Percentiles rank a stretch among this genome's conserved stretches.
These are phyloP conservation scores for Trichoderma brevicompactum DNA, from an alignment of 2,329 filamentous ascomycete genomes.

Conservation along the genomic window DNA sequence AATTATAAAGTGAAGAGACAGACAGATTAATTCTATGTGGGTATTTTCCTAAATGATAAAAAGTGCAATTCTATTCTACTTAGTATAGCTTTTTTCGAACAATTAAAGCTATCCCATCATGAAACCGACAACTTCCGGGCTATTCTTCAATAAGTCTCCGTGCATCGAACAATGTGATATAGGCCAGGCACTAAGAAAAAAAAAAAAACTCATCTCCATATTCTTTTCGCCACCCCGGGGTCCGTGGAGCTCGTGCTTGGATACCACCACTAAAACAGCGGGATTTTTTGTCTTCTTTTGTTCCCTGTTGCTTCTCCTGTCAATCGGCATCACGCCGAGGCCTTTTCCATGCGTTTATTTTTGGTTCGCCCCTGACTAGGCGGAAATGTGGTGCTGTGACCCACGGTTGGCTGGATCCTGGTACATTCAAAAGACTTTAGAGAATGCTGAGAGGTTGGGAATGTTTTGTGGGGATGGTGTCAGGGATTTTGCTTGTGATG, in stretches of 20 bases:
- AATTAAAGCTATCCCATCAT: neutral
- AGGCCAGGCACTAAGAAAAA: neutral
- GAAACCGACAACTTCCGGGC: too few species aligned
- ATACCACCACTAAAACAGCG: neutral
- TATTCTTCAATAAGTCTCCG: too few species aligned
- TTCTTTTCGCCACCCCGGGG: conserved; percentile 1
- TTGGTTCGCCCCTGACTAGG: neutral
- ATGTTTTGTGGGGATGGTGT: too few species aligned
- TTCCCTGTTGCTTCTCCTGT: neutral
- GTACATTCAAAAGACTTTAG: too few species aligned
- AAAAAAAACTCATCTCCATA: conserved; percentile 1
- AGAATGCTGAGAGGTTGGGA: too few species aligned
- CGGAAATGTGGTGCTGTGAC: neutral
- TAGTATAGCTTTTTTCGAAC: neutral
- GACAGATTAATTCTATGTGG: neutral
- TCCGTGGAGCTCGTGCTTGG: neutral
- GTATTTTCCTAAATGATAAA: neutral
- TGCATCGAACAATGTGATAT: too few species aligned
- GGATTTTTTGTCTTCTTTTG: neutral
- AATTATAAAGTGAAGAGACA: too few species aligned
- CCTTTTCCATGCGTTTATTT: conserved; percentile 1
- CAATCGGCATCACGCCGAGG: neutral
- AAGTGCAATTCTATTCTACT: neutral
- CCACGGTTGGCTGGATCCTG: neutral
- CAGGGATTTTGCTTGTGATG: too few species aligned